A percentile compares a stretch with the other conserved stretches of the same genome.
phyloP scores from a whole-genome alignment of 768 basidiomycete genomes.

The Leccinum subgranulosum region DNA sequence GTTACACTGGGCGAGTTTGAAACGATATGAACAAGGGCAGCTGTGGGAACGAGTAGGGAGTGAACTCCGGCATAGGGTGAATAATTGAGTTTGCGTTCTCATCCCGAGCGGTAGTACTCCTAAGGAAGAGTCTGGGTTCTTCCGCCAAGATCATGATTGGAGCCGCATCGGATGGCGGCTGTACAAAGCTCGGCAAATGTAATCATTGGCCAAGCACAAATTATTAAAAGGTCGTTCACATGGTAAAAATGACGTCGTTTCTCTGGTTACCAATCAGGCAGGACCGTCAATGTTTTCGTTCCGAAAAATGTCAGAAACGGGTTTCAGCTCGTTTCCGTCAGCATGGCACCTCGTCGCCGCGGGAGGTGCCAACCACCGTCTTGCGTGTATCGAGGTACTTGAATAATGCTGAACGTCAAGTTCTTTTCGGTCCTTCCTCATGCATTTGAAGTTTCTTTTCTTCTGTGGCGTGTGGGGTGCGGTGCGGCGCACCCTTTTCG shows the following conservation, averaged over 20 bases:
- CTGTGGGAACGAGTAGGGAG: not conserved
- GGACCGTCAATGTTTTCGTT: not conserved
- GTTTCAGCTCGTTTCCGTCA: constrained; percentile 16
- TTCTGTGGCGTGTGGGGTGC: constrained; percentile 23
- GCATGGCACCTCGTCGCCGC: constrained; percentile 2
- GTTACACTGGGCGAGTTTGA: constrained; percentile 15
- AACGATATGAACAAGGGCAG: not conserved
- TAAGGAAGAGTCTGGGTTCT: not conserved
- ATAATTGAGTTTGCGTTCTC: not conserved
- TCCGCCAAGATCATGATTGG: not conserved
- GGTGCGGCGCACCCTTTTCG: not conserved
- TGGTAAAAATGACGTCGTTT: constrained; percentile 20
- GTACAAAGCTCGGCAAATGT: not conserved
- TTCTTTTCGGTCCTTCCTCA: not conserved
- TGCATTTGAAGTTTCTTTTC: not conserved
- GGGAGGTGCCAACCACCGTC: not conserved
- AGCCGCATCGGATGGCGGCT: not conserved
- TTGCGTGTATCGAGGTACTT: not conserved
- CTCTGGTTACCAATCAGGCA: constrained; percentile 21
- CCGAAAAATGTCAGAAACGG: not conserved
- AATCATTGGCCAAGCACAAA: not conserved
- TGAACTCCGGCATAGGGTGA: not conserved
- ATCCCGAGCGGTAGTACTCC: not conserved
- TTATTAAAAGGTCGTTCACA: constrained; percentile 14
- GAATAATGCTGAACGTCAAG: not conserved